Evolutionary conservation across 2,329 filamentous ascomycete species (phyloP), one percentile per base, ranked within the genome.

Genomic region (Plenodomus biglobosus): DNA sequence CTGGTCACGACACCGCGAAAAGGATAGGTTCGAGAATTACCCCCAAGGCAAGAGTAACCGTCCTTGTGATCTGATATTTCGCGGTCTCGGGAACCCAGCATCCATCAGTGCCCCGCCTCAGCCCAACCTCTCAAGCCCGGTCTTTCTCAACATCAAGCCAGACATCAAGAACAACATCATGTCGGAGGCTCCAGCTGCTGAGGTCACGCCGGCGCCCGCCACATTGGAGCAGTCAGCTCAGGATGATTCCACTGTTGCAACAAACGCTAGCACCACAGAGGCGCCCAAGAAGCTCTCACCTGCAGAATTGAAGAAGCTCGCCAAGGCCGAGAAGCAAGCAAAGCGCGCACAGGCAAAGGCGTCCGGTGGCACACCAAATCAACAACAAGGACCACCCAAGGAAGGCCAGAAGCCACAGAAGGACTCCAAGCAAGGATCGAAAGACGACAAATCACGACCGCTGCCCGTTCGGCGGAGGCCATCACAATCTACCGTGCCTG

Each of bases 281-380:
- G 55, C 54, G 16, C 64, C 72, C 38, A 62, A 69, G 61, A 88
- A 89, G 69, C 76, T 88, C 24, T 84, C 87, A 1, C 81, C 81
- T 30, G 90, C 90, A 17, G 88, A 95, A 72, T 69, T 95, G 65
- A 97, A 97, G 75, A 92, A 92, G 64, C 85, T 84, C 69, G 87
- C 87, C 53, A 92, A 96, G 71, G 92, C 90, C 24, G 92, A 96
- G 70, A 97, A 96, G 76, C 87, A 88, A 43, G 91, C 91, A 39
- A 81, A 90, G 52, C 82, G 92, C 75, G 90, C 88, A 40, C 85
- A 68, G 85, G 65, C 83, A 80, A 63, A 90, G 86, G 68, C 76
- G 6, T 40, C 63, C 15, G 56, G 53, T 18, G 49, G 50, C 2
- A 53, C 68, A 68, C 22, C 47, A 69, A 68, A 48, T 65, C 73